Conservation (phyloP, 805 yeast genomes). For the Ogataea nitratoaversa region DNA sequence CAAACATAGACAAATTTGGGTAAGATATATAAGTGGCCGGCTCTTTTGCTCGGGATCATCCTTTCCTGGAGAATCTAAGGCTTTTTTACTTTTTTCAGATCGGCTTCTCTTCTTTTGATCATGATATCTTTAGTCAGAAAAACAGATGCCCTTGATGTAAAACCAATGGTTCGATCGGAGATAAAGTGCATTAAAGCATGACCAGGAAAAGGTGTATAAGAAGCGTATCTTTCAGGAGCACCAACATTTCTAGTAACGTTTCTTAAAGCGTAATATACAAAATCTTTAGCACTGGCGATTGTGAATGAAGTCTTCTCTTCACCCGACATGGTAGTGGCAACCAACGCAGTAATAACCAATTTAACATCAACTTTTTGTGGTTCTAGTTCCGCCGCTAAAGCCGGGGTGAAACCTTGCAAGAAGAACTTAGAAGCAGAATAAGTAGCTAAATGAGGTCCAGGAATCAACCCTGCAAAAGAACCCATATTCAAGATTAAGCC, state of each 20-base stretch:
- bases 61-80: too few species aligned
- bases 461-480: conserved; percentile 90
- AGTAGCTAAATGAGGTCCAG: conserved; percentile 87
- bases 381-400: conserved; percentile 80
- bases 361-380: conserved; percentile 76
- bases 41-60: too few species aligned
- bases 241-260: conserved; percentile 83
- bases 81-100: neutral
- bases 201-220: conserved; percentile 87
- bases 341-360: conserved; percentile 79
- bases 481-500: conserved; percentile 94
- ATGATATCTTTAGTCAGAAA: neutral
- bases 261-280: conserved; percentile 66
- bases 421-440: conserved; percentile 97
- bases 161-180: conserved; percentile 77
- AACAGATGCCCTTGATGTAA: conserved; percentile 46
- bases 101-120: neutral
- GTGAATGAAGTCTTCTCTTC: conserved; percentile 67
- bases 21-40: too few species aligned
- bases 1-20: neutral
- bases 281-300: conserved; percentile 78
- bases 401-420: conserved; percentile 86
- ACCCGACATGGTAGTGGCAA: conserved; percentile 94
- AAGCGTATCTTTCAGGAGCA: conserved; percentile 85
- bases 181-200: conserved; percentile 90